These are phyloP conservation scores for Hypomyces perniciosus DNA, from an alignment of 2,329 filamentous ascomycete species.

Conservation along the genomic window DNA sequence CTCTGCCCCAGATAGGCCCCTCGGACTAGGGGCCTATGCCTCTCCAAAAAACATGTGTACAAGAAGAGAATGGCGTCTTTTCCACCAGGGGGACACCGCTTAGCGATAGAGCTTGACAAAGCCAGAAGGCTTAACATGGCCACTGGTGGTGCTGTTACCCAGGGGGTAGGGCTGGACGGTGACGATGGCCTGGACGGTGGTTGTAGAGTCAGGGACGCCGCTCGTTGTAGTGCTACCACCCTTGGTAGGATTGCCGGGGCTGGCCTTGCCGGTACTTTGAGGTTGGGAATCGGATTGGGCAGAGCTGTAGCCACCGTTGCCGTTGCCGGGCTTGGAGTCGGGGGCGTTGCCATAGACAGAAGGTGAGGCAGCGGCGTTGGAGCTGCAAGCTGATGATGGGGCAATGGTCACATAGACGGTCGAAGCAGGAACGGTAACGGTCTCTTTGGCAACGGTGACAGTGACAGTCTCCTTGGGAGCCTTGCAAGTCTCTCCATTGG, in stretches of 20 bases:
- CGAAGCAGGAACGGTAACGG: slow-evolving; percentile 25
- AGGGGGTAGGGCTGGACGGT: slow-evolving; percentile 38
- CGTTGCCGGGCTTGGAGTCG: not conserved
- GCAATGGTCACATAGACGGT: slow-evolving; percentile 32
- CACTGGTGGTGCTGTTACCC: slow-evolving; percentile 26
- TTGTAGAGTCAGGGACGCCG: slow-evolving; percentile 13
- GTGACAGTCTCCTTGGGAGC: slow-evolving; percentile 19
- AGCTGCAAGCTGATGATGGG: slow-evolving; percentile 14
- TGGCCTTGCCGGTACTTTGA: slow-evolving; percentile 10
- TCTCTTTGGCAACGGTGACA: slow-evolving; percentile 20
- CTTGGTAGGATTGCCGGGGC: slow-evolving; percentile 6
- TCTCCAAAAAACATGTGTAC: not conserved
- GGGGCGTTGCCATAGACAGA: slow-evolving; percentile 18
- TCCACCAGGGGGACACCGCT: not conserved
- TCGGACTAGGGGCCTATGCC: no score
- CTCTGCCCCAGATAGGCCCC: no score
- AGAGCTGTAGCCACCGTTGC: slow-evolving; percentile 5
- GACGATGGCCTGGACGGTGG: slow-evolving; percentile 26
- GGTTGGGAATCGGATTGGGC: slow-evolving; percentile 1
- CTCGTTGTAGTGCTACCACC: slow-evolving; percentile 18
- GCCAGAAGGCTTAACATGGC: slow-evolving; percentile 25
- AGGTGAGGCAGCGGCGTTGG: slow-evolving; percentile 18
- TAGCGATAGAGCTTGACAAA: slow-evolving; percentile 30
- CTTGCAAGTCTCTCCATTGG: slow-evolving; percentile 10
- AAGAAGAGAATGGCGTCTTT: not conserved